phyloP scores from a whole-genome alignment of 2,329 filamentous ascomycete genomes.

The Coniella vitis region DNA sequence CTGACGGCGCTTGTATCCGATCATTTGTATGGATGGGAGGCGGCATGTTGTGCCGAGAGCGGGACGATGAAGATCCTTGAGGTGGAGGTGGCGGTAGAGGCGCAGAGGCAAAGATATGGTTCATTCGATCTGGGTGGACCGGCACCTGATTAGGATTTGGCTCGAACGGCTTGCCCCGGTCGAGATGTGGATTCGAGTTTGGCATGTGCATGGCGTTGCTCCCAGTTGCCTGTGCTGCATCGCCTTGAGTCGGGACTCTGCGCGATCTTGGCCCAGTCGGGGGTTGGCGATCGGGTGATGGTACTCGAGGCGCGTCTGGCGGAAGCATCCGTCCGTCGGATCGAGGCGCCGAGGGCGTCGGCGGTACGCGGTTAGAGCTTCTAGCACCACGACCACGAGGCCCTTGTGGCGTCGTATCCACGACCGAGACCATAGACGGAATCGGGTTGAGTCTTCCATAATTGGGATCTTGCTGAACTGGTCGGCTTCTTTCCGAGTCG shows the following conservation, averaged over 20 bases:
- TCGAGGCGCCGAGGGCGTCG: constrained; percentile 32
- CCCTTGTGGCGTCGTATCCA: constrained; percentile 44
- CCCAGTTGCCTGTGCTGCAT: constrained; percentile 21
- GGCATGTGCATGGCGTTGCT: constrained; percentile 15
- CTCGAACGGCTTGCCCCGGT: constrained; percentile 35
- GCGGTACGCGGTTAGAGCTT: constrained; percentile 24
- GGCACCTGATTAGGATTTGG: constrained; percentile 21
- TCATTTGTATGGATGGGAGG: constrained; percentile 22
- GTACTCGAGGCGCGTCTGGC: constrained; percentile 34
- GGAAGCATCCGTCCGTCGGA: constrained; percentile 36
- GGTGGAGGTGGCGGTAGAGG: constrained; percentile 27
- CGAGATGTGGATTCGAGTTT: constrained; percentile 29
- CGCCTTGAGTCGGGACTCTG: constrained; percentile 31
- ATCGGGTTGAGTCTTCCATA: constrained; percentile 56
- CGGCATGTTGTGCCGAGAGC: constrained; percentile 18
- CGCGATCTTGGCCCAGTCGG: constrained; percentile 45
- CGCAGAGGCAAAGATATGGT: constrained; percentile 33
- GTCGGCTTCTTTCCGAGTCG: constrained; percentile 44
- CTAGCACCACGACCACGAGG: constrained; percentile 39
- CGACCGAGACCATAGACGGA: constrained; percentile 35
- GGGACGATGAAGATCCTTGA: constrained; percentile 1
- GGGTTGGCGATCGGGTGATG: constrained; percentile 44
- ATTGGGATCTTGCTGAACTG: constrained; percentile 51
- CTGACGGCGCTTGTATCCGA: constrained; percentile 21
- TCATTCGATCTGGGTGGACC: constrained; percentile 45